Evolutionary conservation across 495 filamentous ascomycete species (phyloP), one percentile per base, ranked within the genome.

Genomic region (Lasiosphaeriaceae sp.): DNA sequence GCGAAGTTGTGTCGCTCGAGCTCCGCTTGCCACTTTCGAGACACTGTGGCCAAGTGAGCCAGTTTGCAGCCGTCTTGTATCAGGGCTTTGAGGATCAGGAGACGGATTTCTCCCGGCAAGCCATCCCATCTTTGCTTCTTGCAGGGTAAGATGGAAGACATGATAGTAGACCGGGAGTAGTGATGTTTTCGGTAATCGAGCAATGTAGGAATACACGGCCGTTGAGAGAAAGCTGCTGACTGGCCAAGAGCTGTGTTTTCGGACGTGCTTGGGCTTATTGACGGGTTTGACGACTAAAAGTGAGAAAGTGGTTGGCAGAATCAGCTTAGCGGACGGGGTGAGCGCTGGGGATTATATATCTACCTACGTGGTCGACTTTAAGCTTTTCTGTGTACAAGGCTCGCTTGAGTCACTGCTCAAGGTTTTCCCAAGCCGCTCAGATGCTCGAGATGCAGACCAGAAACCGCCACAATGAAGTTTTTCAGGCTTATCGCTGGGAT

Each of bases 1-100:
- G 63, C 62, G 67, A 73, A 74, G 59, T 64, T 72, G 57, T 70
- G 49, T 56, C 55, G 66, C 66, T 74, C 73, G 55, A 76, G 46
- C 14, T 62, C 62, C 51, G 58, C 54, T 56, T 72, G 72, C 62
- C 71, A 73, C 56, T 71, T 71, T 70, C 66, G 62, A 55, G 67
- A 76, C 46, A 74, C 70, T 59, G 71, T 64, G 59, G 67, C 67
- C 43, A 70, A 68, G 50, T 45, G 56, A 71, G 62, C 66, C 58
- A 70, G 55, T 56, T 50, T 68, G 56, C 61, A 64, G 44, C 60
- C 63, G 63, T 67, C 61, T 60, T 66, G 61, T 39, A 72, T 44
- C 58, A 66, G 49, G 55, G 46, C 53, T 58, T 59, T 11, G 17
- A 68, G 48, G 57, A 68, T 65, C 21, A 62, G 50, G 51, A 62